These are phyloP conservation scores for Teratosphaeria gauchensis DNA, from an alignment of 2,329 filamentous ascomycete genomes.

Conservation along the genomic window DNA sequence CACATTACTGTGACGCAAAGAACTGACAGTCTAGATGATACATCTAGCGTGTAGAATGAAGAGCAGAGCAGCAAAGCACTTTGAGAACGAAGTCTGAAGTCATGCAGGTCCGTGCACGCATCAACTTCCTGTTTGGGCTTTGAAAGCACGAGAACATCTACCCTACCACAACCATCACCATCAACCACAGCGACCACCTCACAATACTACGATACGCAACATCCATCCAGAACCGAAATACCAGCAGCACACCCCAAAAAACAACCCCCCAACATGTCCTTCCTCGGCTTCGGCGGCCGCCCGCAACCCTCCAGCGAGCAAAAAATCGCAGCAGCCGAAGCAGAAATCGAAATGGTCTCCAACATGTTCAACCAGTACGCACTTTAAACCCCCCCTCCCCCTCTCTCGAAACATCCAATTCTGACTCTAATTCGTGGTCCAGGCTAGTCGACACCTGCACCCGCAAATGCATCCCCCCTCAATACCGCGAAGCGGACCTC, in stretches of 20 bases:
- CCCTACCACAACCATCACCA: neutral
- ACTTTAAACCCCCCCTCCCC: neutral
- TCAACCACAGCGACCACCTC: neutral
- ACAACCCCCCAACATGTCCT: conserved; percentile 49
- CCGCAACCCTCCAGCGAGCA: conserved; percentile 88
- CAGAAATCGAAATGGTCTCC: conserved; percentile 93
- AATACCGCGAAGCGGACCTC: conserved; percentile 92
- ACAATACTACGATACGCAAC: neutral
- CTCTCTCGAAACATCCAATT: neutral
- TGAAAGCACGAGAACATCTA: neutral
- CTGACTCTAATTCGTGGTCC: conserved; percentile 1
- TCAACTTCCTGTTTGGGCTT: neutral
- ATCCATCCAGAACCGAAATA: neutral
- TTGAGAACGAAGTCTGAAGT: neutral
- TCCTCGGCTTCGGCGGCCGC: conserved; percentile 58
- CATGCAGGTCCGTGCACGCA: neutral
- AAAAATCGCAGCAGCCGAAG: conserved; percentile 93
- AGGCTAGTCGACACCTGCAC: conserved; percentile 75
- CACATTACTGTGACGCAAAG: too few relatives aligned
- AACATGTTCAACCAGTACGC: conserved; percentile 95
- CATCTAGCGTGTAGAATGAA: neutral
- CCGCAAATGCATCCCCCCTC: conserved; percentile 82
- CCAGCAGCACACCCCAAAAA: neutral
- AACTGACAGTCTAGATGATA: too few relatives aligned
- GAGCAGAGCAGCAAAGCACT: neutral